These are phyloP conservation scores for Lactarius vividus DNA, from an alignment of 768 basidiomycete genomes.

Conservation along the genomic window DNA sequence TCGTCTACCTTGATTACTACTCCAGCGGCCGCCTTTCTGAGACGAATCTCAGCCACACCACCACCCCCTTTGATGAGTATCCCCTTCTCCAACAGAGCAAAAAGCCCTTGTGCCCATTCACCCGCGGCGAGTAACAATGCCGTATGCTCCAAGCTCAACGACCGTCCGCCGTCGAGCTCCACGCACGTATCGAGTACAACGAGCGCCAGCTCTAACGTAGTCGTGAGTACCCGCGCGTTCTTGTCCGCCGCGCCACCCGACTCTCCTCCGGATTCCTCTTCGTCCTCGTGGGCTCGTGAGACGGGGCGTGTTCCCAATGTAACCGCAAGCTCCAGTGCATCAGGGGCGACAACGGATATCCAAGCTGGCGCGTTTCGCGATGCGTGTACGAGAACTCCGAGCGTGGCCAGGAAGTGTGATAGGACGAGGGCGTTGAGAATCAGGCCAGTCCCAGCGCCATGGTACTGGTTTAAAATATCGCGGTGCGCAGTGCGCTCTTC, in stretches of 20 bases:
- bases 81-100: conserved; percentile 64
- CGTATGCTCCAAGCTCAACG: conserved; percentile 73
- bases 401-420: conserved; percentile 68
- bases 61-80: conserved; percentile 59
- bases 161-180: conserved; percentile 74
- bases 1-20: conserved; percentile 80
- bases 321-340: conserved; percentile 78
- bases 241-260: conserved; percentile 37
- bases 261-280: conserved; percentile 30
- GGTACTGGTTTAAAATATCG: conserved; percentile 55
- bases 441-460: conserved; percentile 76
- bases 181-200: conserved; percentile 71
- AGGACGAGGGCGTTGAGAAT: conserved; percentile 78
- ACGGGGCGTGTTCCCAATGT: conserved; percentile 70
- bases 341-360: conserved; percentile 77
- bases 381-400: conserved; percentile 80
- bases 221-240: conserved; percentile 71
- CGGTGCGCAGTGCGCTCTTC: conserved; percentile 65
- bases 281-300: conserved; percentile 40
- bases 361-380: conserved; percentile 78
- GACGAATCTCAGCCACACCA: conserved; percentile 57
- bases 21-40: conserved; percentile 72
- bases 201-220: conserved; percentile 75
- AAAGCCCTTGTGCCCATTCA: conserved; percentile 78
- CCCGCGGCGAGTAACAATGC: conserved; percentile 63